Percentiles rank a stretch among this genome's conserved stretches.
phyloP scores from a whole-genome alignment of 306 rosid genomes.

The Cucurbita ficifolia region DNA sequence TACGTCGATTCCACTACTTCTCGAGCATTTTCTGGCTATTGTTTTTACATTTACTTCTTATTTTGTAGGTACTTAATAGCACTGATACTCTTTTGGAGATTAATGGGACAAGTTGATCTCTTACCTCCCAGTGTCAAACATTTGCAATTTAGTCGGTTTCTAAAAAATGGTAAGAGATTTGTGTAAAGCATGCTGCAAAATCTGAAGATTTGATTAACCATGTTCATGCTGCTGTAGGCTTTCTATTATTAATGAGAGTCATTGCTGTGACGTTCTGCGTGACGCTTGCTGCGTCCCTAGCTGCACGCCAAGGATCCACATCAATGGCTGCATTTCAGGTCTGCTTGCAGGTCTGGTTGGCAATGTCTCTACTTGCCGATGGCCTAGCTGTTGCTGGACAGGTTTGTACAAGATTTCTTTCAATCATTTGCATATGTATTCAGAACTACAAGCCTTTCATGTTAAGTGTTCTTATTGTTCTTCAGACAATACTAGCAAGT shows the following conservation, averaged over 20 bases:
- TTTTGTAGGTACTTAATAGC: conserved; percentile 55
- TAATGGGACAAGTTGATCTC: conserved; percentile 49
- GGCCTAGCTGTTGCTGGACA: conserved; percentile 97
- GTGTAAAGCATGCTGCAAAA: not conserved
- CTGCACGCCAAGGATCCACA: conserved; percentile 77
- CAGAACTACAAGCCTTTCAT: not conserved
- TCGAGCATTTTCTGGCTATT: not conserved
- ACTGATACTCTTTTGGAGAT: conserved; percentile 54
- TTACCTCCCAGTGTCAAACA: conserved; percentile 61
- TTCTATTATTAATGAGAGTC: conserved; percentile 74
- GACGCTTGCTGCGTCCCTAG: conserved; percentile 78
- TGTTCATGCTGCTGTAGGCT: conserved; percentile 35
- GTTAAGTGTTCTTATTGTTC: not conserved
- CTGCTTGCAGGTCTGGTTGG: conserved; percentile 89
- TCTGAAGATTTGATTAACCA: not conserved
- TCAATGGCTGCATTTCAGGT: conserved; percentile 98
- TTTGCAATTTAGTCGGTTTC: conserved; percentile 56
- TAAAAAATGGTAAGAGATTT: conserved; percentile 41
- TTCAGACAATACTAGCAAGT: conserved; percentile 83
- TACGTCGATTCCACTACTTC: not conserved
- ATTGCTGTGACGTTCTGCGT: conserved; percentile 91
- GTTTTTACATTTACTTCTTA: not conserved
- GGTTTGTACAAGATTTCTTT: conserved; percentile 29
- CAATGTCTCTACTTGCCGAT: conserved; percentile 86
- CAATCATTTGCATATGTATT: not conserved